Evolutionary conservation across 1,284 basidiomycete species (phyloP).

Genomic region (Sutorius eximius): DNA sequence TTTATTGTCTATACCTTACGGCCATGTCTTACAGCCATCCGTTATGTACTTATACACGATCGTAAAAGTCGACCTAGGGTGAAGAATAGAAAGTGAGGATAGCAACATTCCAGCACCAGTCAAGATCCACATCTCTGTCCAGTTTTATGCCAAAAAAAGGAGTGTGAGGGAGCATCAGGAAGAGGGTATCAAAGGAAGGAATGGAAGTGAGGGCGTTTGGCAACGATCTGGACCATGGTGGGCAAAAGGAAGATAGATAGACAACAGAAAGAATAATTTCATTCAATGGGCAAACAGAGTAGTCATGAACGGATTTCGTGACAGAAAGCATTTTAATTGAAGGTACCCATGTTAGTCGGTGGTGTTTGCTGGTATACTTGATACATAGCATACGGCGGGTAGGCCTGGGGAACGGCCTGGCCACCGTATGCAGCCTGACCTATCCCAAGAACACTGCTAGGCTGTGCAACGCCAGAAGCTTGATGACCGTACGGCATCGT

Average conservation of each 20-base stretch:
- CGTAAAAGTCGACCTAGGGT: conserved; percentile 33
- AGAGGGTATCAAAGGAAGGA: conserved; percentile 34
- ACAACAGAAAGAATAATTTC: conserved; percentile 36
- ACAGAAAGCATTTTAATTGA: conserved; percentile 55
- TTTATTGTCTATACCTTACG: conserved; percentile 40
- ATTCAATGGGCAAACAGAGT: conserved; percentile 35
- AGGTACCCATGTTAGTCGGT: conserved; percentile 70
- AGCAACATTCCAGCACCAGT: conserved; percentile 38
- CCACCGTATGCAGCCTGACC: conserved; percentile 62
- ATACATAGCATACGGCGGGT: conserved; percentile 76
- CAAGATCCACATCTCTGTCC: conserved; percentile 28
- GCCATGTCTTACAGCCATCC: conserved; percentile 42
- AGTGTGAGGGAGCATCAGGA: conserved; percentile 23
- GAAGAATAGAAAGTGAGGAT: conserved; percentile 34
- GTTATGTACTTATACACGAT: conserved; percentile 42
- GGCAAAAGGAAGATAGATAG: conserved; percentile 35
- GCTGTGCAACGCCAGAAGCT: conserved; percentile 57
- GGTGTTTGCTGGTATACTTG: conserved; percentile 74
- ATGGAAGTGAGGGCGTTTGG: conserved; percentile 22
- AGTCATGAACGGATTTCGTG: conserved; percentile 39
- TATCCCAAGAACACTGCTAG: conserved; percentile 60
- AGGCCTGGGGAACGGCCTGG: conserved; percentile 65
- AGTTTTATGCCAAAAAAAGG: conserved; percentile 29
- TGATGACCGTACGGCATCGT: conserved; percentile 57
- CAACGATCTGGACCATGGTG: conserved; percentile 28